Base-by-base conservation (phyloP, 345 rosid species). In the Sisymbrium irio region DNA sequence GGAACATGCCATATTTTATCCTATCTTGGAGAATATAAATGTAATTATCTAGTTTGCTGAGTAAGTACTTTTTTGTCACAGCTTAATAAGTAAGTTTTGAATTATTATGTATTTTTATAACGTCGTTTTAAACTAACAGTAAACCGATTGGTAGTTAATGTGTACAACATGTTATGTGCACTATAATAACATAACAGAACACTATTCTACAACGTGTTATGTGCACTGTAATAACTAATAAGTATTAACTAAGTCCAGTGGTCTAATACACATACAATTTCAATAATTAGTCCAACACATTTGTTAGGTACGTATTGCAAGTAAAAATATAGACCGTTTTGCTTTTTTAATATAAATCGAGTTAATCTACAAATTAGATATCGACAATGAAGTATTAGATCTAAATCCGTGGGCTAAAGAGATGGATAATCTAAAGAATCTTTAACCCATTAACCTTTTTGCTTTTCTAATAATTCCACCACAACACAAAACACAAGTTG, bases 401-500 rank as follows among this genome's bases (percentile, higher is more conserved):
- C 51, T 59, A 66, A 50, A 74, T 74, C 51, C 5, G 62, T 59
- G 58, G 8, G 51, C 9, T 30, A 40, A 58, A 68, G 32, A 60
- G 75, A 62, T 0, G 55, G 47, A 75, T 61, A 76, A 68, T 62
- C 25, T 76, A 74, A 37, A 74, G 71, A 55, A 76, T 69, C 71
- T 55, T 63, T 55, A 76, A 76, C 71, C 66, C 66, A 70, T 45
- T 36, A 33, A 76, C 53, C 71, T 62, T 76, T 74, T 45, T 76
- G 9, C 60, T 12, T 55, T 69, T 63, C 4, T 36, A 40, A 69
- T 60, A 55, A 54, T 39, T 64, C 67, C 47, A 76, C 75, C 71
- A 70, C 64, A 70, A 19, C 58, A 53, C 67, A 66, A 57, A 58
- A 25, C 65, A 47, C 76, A 77, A 70, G 80, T 64, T 77, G 76